These are phyloP conservation scores for Candida montana DNA, from an alignment of 805 yeast species.

Conservation along the genomic window DNA sequence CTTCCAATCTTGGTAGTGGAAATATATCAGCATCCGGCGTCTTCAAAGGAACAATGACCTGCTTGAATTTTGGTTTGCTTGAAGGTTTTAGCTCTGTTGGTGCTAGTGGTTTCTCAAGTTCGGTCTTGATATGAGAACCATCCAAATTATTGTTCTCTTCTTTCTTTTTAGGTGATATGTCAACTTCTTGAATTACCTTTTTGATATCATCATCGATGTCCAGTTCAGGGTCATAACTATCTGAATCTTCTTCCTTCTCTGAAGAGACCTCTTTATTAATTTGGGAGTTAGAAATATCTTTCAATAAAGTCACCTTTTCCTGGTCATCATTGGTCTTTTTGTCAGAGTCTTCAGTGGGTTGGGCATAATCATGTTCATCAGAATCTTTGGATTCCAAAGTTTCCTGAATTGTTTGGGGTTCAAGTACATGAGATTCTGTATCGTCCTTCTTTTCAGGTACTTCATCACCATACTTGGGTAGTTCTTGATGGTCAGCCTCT, in stretches of 20 bases:
- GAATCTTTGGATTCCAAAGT: neutral
- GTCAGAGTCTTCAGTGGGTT: no score
- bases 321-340: neutral
- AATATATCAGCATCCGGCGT: constrained; percentile 35
- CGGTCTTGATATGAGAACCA: no score
- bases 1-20: constrained; percentile 41
- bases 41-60: constrained; percentile 12
- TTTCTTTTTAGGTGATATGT: constrained; percentile 8
- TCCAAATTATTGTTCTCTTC: no score
- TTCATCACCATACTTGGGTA: no score
- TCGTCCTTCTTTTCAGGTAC: neutral
- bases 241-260: constrained; percentile 12
- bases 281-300: neutral
- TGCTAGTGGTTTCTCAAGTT: no score
- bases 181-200: constrained; percentile 7
- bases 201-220: constrained; percentile 1
- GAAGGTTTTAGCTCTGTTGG: neutral
- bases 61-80: neutral
- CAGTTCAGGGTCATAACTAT: constrained; percentile 16
- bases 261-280: neutral
- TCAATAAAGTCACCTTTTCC: neutral
- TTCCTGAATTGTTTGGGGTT: constrained; percentile 1
- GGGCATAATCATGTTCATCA: neutral
- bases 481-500: no score
- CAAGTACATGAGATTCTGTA: neutral